phyloP scores from a whole-genome alignment of 441 rosid species.

The Eruca vesicaria region DNA sequence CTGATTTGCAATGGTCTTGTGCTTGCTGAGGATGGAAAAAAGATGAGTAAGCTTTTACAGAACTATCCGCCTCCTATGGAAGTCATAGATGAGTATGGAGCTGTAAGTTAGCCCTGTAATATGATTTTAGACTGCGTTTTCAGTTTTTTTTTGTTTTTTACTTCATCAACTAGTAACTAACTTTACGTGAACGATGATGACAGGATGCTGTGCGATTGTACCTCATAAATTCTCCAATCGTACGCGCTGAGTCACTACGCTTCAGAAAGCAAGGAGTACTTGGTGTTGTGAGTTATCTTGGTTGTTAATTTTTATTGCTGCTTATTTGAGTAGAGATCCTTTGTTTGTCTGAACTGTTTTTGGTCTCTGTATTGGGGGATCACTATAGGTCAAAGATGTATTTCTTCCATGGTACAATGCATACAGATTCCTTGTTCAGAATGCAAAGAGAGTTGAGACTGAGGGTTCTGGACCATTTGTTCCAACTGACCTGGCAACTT shows the following conservation, averaged over 20 bases:
- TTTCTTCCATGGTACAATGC: slow-evolving; percentile 99
- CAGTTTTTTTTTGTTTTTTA: neutral
- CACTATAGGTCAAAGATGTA: slow-evolving; percentile 94
- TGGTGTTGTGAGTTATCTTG: slow-evolving; percentile 76
- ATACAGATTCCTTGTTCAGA: slow-evolving; percentile 96
- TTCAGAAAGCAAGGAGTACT: slow-evolving; percentile 91
- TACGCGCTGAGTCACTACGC: slow-evolving; percentile 90
- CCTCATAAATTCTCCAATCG: slow-evolving; percentile 96
- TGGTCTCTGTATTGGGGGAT: slow-evolving; percentile 9
- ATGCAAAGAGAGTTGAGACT: slow-evolving; percentile 91
- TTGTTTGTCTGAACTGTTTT: slow-evolving; percentile 9
- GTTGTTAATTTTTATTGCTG: slow-evolving; percentile 1
- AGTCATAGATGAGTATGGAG: slow-evolving; percentile 89
- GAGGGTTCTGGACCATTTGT: slow-evolving; percentile 74
- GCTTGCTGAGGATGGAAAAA: slow-evolving; percentile 96
- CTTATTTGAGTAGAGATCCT: neutral
- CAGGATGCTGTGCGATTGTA: slow-evolving; percentile 96
- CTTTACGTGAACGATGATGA: slow-evolving; percentile 10
- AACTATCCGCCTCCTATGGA: slow-evolving; percentile 93
- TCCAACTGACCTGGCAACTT: slow-evolving; percentile 60
- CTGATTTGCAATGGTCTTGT: slow-evolving; percentile 98
- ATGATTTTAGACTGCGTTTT: neutral
- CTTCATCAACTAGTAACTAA: slow-evolving; percentile 9
- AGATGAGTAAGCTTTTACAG: slow-evolving; percentile 86
- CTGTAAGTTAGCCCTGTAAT: slow-evolving; percentile 51